Conservation (phyloP, 768 basidiomycete genomes). For the Mycena vulgaris region DNA sequence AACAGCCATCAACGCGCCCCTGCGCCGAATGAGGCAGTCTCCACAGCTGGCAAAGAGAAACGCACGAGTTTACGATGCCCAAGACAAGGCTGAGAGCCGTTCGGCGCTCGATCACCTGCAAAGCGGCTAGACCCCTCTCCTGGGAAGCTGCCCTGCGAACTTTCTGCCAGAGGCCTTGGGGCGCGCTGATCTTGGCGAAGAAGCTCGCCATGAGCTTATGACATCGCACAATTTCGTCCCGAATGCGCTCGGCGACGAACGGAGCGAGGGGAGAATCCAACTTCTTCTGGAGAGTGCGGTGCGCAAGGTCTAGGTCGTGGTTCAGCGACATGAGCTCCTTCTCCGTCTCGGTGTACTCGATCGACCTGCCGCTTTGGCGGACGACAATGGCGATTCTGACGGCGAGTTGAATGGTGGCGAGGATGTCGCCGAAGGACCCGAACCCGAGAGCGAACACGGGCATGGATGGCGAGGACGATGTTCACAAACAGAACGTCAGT, state of each 20-base stretch:
- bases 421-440: too few species aligned
- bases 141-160: neutral
- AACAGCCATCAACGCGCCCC: neutral
- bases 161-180: neutral
- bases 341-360: neutral
- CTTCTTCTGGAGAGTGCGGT: neutral
- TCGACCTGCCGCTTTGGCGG: neutral
- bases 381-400: neutral
- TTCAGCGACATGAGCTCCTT: neutral
- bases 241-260: too few species aligned
- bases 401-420: constrained; percentile 9
- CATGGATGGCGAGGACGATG: too few species aligned
- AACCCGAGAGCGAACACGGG: constrained; percentile 1
- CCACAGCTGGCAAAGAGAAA: neutral
- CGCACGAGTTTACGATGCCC: constrained; percentile 9
- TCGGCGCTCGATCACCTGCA: constrained; percentile 1
- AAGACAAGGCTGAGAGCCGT: constrained; percentile 1
- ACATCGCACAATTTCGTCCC: too few species aligned
- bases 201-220: too few species aligned
- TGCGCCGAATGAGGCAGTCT: neutral
- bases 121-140: neutral
- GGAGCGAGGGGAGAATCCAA: neutral
- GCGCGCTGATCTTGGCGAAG: neutral
- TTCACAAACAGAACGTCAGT: too few species aligned
- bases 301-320: constrained; percentile 1